Evolutionary conservation across 495 filamentous ascomycete genomes (phyloP).

Genomic region (Thermothielavioides terrestris): DNA sequence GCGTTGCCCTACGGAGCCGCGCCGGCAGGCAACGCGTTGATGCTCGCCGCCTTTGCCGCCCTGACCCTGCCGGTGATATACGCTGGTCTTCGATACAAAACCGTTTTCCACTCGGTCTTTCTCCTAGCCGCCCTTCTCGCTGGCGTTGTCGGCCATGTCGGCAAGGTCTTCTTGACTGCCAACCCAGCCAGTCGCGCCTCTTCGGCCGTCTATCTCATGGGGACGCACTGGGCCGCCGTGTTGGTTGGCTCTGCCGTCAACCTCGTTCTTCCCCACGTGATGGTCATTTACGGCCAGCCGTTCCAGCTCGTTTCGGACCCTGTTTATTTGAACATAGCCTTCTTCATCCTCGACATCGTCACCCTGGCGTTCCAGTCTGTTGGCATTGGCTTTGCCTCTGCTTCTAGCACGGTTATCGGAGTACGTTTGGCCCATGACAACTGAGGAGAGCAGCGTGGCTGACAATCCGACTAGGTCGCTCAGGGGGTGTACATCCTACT

Average conservation of each 20-base stretch:
- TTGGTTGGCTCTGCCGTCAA: slow-evolving; percentile 31
- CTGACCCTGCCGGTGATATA: slow-evolving; percentile 29
- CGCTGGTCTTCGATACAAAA: slow-evolving; percentile 31
- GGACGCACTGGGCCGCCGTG: slow-evolving; percentile 32
- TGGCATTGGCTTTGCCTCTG: slow-evolving; percentile 23
- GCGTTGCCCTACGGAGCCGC: slow-evolving; percentile 24
- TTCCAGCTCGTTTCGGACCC: slow-evolving; percentile 24
- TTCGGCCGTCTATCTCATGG: slow-evolving; percentile 32
- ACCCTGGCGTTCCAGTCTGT: slow-evolving; percentile 30
- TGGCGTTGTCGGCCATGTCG: slow-evolving; percentile 35
- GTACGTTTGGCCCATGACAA: slow-evolving; percentile 4
- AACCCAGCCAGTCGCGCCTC: slow-evolving; percentile 17
- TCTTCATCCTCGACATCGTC: slow-evolving; percentile 24
- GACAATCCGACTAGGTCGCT: slow-evolving; percentile 19
- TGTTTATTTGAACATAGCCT: slow-evolving; percentile 22
- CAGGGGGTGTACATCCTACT: slow-evolving; percentile 27
- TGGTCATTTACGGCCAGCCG: slow-evolving; percentile 34
- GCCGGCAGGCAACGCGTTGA: slow-evolving; percentile 25
- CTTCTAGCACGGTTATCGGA: slow-evolving; percentile 8
- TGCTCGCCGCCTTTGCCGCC: slow-evolving; percentile 34
- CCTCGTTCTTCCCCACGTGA: slow-evolving; percentile 28
- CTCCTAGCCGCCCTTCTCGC: slow-evolving; percentile 28
- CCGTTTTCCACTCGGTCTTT: slow-evolving; percentile 23
- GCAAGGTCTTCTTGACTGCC: slow-evolving; percentile 27
- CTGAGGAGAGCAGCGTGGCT: slow-evolving; percentile 5